Percentiles rank a stretch among this genome's conserved stretches.
Conservation (phyloP, 2,329 filamentous ascomycete species). For the Sclerotinia subarctica region DNA sequence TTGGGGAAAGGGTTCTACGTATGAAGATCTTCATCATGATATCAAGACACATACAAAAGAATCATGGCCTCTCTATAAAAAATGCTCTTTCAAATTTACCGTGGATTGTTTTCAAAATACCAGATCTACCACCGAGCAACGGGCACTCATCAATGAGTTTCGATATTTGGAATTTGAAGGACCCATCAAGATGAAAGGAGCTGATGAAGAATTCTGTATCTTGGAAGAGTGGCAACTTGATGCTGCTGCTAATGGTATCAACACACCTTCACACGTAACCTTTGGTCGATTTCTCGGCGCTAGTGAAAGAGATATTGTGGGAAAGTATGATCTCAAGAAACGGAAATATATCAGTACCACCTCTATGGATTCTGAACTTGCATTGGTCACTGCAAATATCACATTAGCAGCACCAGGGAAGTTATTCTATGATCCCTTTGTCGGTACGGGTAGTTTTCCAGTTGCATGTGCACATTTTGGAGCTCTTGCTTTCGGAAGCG, state of each 20-base stretch:
- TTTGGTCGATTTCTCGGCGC: slow-evolving; percentile 69
- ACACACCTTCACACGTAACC: slow-evolving; percentile 60
- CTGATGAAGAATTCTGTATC: slow-evolving; percentile 72
- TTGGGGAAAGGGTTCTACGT: slow-evolving; percentile 71
- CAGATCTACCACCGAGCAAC: slow-evolving; percentile 59
- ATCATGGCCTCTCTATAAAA: slow-evolving; percentile 64
- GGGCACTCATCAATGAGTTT: slow-evolving; percentile 79
- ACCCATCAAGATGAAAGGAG: slow-evolving; percentile 69
- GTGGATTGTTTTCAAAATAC: slow-evolving; percentile 80
- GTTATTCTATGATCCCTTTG: slow-evolving; percentile 91
- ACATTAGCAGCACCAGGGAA: slow-evolving; percentile 78
- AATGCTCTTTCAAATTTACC: slow-evolving; percentile 74
- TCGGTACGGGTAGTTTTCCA: slow-evolving; percentile 90
- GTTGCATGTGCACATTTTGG: slow-evolving; percentile 90
- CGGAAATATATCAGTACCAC: slow-evolving; percentile 91
- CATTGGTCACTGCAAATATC: slow-evolving; percentile 88
- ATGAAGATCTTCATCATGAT: slow-evolving; percentile 65
- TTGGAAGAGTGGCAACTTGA: slow-evolving; percentile 74
- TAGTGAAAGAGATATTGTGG: slow-evolving; percentile 64
- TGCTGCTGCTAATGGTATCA: slow-evolving; percentile 46
- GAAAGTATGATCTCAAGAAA: slow-evolving; percentile 87
- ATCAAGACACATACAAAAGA: slow-evolving; percentile 57
- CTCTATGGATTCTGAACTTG: slow-evolving; percentile 94
- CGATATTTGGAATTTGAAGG: slow-evolving; percentile 74
- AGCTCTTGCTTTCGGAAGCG: slow-evolving; percentile 76